Evolutionary conservation across 1,284 basidiomycete species (phyloP).

Genomic region (Rugosomyces carneus): DNA sequence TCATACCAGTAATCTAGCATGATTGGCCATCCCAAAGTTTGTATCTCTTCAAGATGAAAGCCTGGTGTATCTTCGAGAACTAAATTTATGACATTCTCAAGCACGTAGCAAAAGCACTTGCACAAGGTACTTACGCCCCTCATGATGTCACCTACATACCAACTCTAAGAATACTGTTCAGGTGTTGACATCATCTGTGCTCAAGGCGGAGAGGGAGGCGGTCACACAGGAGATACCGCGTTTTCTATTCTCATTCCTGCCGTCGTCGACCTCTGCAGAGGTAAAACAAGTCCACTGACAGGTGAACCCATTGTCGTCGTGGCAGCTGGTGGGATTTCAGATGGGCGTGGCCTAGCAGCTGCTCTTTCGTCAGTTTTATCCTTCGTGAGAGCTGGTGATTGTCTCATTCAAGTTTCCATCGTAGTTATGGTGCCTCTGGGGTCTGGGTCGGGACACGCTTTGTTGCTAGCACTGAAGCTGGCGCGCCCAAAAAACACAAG

Average conservation of each 20-base stretch:
- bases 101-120: conserved; percentile 78
- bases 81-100: conserved; percentile 20
- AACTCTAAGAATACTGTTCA: conserved; percentile 12
- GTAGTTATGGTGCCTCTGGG: conserved; percentile 69
- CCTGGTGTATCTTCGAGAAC: neutral
- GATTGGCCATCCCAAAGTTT: conserved; percentile 82
- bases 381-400: neutral
- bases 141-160: neutral
- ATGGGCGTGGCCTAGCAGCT: conserved; percentile 78
- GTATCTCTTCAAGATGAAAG: conserved; percentile 7
- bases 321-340: conserved; percentile 80
- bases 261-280: conserved; percentile 70
- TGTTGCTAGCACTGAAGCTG: conserved; percentile 79
- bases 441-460: conserved; percentile 93
- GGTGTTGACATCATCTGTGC: conserved; percentile 88
- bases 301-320: conserved; percentile 73
- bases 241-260: conserved; percentile 78
- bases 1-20: conserved; percentile 45
- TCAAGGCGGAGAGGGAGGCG: conserved; percentile 75
- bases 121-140: conserved; percentile 36
- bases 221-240: conserved; percentile 71
- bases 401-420: conserved; percentile 1
- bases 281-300: conserved; percentile 62
- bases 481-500: conserved; percentile 78
- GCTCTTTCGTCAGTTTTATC: conserved; percentile 54